Percentiles rank a stretch among this genome's conserved stretches.
Evolutionary conservation across 2,329 filamentous ascomycete species (phyloP).

Genomic region (Dactylonectria macrodidyma): DNA sequence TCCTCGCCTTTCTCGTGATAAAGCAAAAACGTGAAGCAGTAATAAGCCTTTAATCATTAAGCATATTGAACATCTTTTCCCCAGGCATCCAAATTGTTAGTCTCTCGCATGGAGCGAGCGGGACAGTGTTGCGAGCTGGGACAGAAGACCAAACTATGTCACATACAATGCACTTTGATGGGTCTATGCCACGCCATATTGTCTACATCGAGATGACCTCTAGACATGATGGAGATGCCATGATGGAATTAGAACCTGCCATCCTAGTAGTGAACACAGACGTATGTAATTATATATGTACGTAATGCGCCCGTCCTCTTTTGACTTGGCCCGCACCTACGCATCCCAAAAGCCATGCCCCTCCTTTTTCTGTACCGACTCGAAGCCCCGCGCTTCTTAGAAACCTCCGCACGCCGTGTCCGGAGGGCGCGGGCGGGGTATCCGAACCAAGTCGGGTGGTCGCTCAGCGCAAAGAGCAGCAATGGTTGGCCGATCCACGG

Average conservation of each 20-base stretch:
- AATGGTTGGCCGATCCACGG: constrained; percentile 19
- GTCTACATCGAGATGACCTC: neutral
- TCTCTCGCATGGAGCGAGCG: neutral
- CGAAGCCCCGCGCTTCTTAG: constrained; percentile 4
- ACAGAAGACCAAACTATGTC: neutral
- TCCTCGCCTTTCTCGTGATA: too few species aligned
- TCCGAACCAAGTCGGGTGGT: constrained; percentile 17
- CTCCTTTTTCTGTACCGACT: neutral
- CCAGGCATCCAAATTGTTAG: too few species aligned
- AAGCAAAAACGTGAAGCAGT: too few species aligned
- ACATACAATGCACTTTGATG: neutral
- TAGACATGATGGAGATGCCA: neutral
- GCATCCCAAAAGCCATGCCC: constrained; percentile 7
- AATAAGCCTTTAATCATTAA: too few species aligned
- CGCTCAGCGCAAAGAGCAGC: constrained; percentile 11
- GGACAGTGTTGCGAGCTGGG: neutral
- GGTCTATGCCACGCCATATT: neutral
- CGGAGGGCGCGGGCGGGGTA: constrained; percentile 32
- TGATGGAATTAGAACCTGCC: neutral
- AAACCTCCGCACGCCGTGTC: constrained; percentile 22
- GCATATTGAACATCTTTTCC: too few species aligned
- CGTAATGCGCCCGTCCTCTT: constrained; percentile 4
- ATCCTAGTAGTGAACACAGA: too few species aligned
- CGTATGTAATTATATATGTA: neutral
- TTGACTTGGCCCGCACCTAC: constrained; percentile 12